These are phyloP conservation scores for Trichodelitschia bisporula DNA, from an alignment of 495 filamentous ascomycete species.

Conservation along the genomic window DNA sequence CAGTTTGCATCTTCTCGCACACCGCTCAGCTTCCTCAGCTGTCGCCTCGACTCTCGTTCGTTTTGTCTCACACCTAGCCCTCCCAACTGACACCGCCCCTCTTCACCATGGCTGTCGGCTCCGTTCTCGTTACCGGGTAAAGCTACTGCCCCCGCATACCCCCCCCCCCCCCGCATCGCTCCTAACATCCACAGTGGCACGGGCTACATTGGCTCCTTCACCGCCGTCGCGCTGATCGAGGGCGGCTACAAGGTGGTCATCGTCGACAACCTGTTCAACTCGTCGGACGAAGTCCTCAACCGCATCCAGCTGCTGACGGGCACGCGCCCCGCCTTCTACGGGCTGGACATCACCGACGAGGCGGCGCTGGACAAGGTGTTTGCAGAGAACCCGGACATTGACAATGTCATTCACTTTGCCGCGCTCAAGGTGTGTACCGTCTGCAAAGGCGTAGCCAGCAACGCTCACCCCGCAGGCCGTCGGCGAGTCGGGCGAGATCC, in stretches of 20 bases:
- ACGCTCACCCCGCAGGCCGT: constrained; percentile 37
- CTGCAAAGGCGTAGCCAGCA: background rate
- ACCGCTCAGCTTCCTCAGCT: background rate
- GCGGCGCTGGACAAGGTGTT: constrained; percentile 70
- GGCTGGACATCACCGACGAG: constrained; percentile 73
- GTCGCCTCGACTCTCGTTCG: background rate
- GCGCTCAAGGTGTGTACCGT: constrained; percentile 51
- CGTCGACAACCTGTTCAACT: constrained; percentile 89
- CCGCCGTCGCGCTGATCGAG: constrained; percentile 68
- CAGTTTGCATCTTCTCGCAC: background rate
- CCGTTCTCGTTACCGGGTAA: constrained; percentile 74
- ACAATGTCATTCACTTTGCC: constrained; percentile 96
- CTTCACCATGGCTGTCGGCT: constrained; percentile 49
- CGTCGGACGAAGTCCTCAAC: constrained; percentile 64
- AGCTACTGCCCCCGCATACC: constrained; percentile 1
- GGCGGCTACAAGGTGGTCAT: constrained; percentile 92
- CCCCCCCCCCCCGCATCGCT: background rate
- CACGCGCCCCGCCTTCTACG: constrained; percentile 65
- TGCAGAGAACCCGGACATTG: constrained; percentile 68
- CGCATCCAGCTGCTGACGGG: constrained; percentile 85
- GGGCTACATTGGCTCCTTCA: constrained; percentile 98
- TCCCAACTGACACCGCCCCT: background rate
- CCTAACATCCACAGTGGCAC: constrained; percentile 40
- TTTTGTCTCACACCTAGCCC: background rate
- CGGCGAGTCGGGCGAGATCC: constrained; percentile 85